Conservation (phyloP, 306 rosid genomes). For the Cucumis sativus region DNA sequence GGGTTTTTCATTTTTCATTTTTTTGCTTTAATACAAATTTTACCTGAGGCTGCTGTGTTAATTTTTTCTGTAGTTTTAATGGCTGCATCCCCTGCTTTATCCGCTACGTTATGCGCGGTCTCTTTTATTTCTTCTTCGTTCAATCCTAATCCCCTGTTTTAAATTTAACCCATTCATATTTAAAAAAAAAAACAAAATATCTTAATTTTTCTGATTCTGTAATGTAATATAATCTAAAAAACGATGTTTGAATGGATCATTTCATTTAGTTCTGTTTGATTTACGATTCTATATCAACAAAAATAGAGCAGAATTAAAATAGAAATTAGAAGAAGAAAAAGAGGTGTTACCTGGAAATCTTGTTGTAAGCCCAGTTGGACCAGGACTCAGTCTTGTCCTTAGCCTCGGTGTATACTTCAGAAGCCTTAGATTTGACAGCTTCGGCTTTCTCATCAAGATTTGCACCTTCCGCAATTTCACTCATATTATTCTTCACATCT, state of each 20-base stretch:
- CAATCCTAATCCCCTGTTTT: background rate
- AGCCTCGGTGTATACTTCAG: background rate
- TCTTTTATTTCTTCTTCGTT: background rate
- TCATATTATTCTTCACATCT: background rate
- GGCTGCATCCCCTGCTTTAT: slow-evolving; percentile 33
- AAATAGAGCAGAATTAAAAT: no score
- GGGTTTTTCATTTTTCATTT: no score
- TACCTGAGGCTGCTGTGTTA: slow-evolving; percentile 38
- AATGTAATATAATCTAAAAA: no score
- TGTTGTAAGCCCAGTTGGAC: slow-evolving; percentile 15
- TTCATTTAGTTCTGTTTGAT: no score
- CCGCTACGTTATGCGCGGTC: slow-evolving; percentile 9
- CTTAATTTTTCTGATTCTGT: no score
- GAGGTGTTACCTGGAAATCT: slow-evolving; percentile 23
- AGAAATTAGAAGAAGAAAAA: background rate
- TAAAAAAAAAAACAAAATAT: no score
- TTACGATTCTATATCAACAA: no score
- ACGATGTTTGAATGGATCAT: no score
- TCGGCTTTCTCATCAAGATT: background rate
- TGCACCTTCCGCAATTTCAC: background rate
- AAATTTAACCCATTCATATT: no score
- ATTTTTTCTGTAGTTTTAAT: slow-evolving; percentile 21
- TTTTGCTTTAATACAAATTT: no score
- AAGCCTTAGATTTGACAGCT: background rate
- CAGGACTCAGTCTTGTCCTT: slow-evolving; percentile 10